Base-by-base conservation (phyloP, 306 rosid species). In the Cucurbita maxima region DNA sequence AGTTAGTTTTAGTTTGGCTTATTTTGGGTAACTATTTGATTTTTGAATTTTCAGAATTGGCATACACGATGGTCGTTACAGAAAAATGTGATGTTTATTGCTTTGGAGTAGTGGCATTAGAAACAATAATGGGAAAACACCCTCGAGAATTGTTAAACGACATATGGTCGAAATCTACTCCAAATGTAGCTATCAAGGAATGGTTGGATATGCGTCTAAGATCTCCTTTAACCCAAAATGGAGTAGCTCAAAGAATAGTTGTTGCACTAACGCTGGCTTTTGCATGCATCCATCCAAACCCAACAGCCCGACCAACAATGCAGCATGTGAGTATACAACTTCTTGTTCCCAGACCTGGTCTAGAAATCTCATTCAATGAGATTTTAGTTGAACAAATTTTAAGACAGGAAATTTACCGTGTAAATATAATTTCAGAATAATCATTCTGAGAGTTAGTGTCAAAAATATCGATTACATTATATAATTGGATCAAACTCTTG, bases 31-130 rank as follows among this genome's bases (percentile, higher is more conserved):
- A 22, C 25, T 0, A 1, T 22, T 22, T 22, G 25, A 22, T 22
- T 22, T 25, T 25, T 25, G 30, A 25, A 25, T 25, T 25, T 25
- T 25, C 2, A 22, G 25, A 22, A 22, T 22, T 22, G 25, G 25
- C 25, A 22, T 22, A 22, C 1, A 22, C 25, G 1, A 22, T 22
- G 25, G 1, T 22, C 25, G 25, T 22, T 22, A 22, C 25, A 22
- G 25, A 22, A 22, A 22, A 22, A 25, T 25, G 30, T 79, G 45
- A 75, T 47, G 79, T 76, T 0, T 80, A 64, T 62, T 41, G 83
- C 20, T 80, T 80, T 48, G 83, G 83, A 55, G 83, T 80, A 70
- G 83, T 80, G 53, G 73, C 64, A 7, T 75, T 80, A 61, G 83
- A 80, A 52, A 71, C 71, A 59, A 41, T 80, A 58, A 80, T 76